Evolutionary conservation across 75 land plant species (phyloP).

Genomic region (Adiantum capillusveneris): DNA sequence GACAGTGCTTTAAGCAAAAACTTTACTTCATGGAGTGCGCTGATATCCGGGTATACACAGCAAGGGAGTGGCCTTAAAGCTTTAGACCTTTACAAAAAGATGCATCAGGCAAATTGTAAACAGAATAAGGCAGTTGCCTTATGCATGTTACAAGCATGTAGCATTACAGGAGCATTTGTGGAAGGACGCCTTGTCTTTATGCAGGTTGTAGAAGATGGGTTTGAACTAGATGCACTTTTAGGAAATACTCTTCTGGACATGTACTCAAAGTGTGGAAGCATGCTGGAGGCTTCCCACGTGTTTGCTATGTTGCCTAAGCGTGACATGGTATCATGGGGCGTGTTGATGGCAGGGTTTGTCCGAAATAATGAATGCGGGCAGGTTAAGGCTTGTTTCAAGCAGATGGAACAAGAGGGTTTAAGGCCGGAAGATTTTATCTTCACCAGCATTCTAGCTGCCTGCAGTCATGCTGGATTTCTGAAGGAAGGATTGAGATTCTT

Average conservation of each 20-base stretch:
- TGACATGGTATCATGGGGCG: slow-evolving; percentile 55
- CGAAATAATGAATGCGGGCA: slow-evolving; percentile 27
- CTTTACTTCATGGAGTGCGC: neutral
- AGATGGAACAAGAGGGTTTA: neutral
- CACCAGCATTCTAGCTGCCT: slow-evolving; percentile 1
- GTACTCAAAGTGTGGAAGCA: slow-evolving; percentile 47
- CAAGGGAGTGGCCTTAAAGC: neutral
- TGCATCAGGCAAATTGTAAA: slow-evolving; percentile 22
- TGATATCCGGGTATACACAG: neutral
- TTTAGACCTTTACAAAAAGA: slow-evolving; percentile 34
- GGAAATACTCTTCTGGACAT: slow-evolving; percentile 45
- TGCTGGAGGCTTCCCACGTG: slow-evolving; percentile 33
- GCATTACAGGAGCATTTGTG: neutral
- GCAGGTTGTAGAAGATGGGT: slow-evolving; percentile 27
- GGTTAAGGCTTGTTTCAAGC: neutral
- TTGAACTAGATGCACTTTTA: slow-evolving; percentile 42
- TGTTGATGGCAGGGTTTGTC: slow-evolving; percentile 45
- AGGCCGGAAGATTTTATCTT: neutral
- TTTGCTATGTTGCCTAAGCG: slow-evolving; percentile 26
- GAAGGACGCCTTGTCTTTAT: slow-evolving; percentile 29
- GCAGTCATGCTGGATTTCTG: slow-evolving; percentile 4
- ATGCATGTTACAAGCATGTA: slow-evolving; percentile 7
- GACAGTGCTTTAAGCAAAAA: neutral
- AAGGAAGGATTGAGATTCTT: neutral
- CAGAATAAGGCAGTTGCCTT: slow-evolving; percentile 4